Conservation (phyloP, 305 asterid genomes). For the Fraxinus ornus region DNA sequence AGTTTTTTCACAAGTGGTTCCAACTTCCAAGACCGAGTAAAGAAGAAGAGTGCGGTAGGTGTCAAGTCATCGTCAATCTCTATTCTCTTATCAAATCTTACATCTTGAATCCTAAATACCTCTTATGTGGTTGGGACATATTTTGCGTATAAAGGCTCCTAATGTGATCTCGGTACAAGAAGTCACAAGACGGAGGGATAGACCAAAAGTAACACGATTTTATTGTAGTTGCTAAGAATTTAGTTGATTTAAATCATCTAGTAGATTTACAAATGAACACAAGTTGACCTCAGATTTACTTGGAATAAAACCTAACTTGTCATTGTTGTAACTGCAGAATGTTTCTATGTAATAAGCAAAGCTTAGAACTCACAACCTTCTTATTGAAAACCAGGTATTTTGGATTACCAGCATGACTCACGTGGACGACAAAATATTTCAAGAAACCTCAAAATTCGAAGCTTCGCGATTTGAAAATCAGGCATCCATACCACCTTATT, state of each 20-base stretch:
- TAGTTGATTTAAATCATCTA: not conserved
- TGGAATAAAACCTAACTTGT: not conserved
- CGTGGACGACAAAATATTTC: constrained; percentile 52
- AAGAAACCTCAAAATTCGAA: constrained; percentile 31
- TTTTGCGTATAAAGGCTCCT: not conserved
- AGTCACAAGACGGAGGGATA: not conserved
- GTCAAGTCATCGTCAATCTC: not conserved
- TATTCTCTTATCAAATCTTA: not conserved
- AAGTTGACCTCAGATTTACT: not conserved
- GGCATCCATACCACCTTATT: constrained; percentile 52
- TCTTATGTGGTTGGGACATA: not conserved
- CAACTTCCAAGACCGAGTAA: not conserved
- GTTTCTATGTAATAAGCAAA: not conserved
- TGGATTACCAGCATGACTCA: constrained; percentile 72
- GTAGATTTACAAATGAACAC: not conserved
- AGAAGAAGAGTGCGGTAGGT: not conserved
- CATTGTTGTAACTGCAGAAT: not conserved
- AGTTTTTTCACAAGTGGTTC: not conserved
- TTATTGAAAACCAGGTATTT: constrained; percentile 38
- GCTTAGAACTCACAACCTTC: not conserved
- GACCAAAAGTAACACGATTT: not conserved
- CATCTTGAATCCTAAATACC: not conserved
- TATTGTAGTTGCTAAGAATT: not conserved
- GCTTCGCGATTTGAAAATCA: constrained; percentile 53
- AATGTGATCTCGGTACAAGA: not conserved